Evolutionary conservation across 192 early-diverging fungal genomes (phyloP).

Genomic region (Linnemannia exigua): DNA sequence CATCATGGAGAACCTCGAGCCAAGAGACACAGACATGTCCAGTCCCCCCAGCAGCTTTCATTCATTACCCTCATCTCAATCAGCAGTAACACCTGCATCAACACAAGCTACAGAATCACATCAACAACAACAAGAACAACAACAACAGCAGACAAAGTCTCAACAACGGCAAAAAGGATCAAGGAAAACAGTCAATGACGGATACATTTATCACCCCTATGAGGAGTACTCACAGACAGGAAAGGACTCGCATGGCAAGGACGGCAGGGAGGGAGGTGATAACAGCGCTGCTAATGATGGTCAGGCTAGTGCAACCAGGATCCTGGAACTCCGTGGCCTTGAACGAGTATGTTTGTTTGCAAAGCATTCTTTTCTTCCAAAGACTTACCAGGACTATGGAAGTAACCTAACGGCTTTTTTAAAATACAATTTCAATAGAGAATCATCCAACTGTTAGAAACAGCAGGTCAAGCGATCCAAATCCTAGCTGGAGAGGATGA

Average conservation of each 20-base stretch:
- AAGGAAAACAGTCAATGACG: constrained; percentile 26
- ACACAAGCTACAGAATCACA: neutral
- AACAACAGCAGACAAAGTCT: constrained; percentile 15
- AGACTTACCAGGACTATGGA: no score
- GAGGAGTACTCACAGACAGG: neutral
- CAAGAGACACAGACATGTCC: constrained; percentile 46
- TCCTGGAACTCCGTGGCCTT: constrained; percentile 45
- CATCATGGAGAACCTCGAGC: constrained; percentile 28
- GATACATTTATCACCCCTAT: constrained; percentile 55
- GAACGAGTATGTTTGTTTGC: constrained; percentile 39
- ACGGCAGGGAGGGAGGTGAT: neutral
- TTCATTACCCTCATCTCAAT: neutral
- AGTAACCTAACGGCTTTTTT: neutral
- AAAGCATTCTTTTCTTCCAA: neutral
- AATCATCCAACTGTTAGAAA: constrained; percentile 56
- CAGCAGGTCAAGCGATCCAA: constrained; percentile 56
- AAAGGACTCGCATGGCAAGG: neutral
- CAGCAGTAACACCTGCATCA: neutral
- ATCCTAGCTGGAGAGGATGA: constrained; percentile 50
- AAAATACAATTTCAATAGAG: constrained; percentile 23
- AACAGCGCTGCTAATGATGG: neutral
- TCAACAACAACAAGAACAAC: neutral
- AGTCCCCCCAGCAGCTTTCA: constrained; percentile 38
- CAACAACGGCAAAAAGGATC: neutral
- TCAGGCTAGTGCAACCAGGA: constrained; percentile 39